A percentile compares a stretch with the other conserved stretches of the same genome.
phyloP scores from a whole-genome alignment of 2,329 filamentous ascomycete species.

The Fusarium ramigenum region DNA sequence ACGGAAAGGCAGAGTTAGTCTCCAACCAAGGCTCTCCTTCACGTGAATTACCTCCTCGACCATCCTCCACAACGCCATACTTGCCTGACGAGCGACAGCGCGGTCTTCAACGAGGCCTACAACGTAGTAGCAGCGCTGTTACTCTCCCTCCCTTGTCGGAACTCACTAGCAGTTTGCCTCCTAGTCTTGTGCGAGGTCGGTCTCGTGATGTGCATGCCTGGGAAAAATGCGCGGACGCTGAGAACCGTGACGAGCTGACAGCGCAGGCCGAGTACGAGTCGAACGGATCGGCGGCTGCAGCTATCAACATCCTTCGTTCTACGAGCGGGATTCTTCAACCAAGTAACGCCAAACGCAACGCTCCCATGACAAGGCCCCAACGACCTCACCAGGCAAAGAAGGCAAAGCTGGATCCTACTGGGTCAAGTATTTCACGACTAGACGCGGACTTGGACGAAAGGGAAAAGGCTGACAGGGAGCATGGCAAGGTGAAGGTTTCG shows the following conservation, averaged over 20 bases:
- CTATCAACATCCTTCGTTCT: conserved; percentile 82
- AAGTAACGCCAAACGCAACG: conserved; percentile 74
- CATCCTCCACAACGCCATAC: conserved; percentile 58
- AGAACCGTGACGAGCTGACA: conserved; percentile 80
- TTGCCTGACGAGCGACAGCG: conserved; percentile 60
- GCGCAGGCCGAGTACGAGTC: conserved; percentile 83
- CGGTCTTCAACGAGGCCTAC: conserved; percentile 71
- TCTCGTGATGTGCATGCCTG: conserved; percentile 89
- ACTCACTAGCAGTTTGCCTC: conserved; percentile 62
- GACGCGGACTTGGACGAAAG: conserved; percentile 54
- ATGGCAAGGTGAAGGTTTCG: conserved; percentile 51
- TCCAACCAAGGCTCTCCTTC: conserved; percentile 74
- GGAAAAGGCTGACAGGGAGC: conserved; percentile 40
- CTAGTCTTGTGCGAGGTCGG: conserved; percentile 71
- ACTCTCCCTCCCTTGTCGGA: conserved; percentile 66
- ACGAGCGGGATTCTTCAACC: conserved; percentile 63
- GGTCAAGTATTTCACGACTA: conserved; percentile 70
- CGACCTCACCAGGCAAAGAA: conserved; percentile 63
- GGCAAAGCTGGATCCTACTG: conserved; percentile 67
- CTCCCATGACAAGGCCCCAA: conserved; percentile 49
- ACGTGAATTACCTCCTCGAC: conserved; percentile 58
- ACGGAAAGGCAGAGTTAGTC: conserved; percentile 90
- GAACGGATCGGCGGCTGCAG: conserved; percentile 80
- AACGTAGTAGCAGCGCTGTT: conserved; percentile 77
- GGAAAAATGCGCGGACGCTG: conserved; percentile 89